Evolutionary conservation across 108 stramenopile species (phyloP), one percentile per base, ranked within the genome.

Genomic region (Fragilaria crotonensis): DNA sequence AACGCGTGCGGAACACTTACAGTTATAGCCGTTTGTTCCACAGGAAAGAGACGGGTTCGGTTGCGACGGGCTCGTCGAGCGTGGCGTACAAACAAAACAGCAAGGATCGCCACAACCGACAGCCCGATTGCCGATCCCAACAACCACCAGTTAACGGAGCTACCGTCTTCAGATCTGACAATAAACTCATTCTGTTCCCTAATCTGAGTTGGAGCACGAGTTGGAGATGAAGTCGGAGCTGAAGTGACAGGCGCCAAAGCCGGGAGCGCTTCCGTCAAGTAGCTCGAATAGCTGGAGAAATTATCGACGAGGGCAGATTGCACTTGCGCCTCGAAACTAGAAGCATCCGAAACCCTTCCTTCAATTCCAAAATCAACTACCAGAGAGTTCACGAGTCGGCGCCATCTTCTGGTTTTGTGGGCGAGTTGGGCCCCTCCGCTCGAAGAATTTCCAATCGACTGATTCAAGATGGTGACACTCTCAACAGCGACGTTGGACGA

Each of bases 211-310:
- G 54, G 33, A 31, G 3, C 30, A 7, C 54, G 25, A 7, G n/a
- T 33, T 23, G 25, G 21, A 7, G 4, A 19, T 22, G 19, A 19
- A 19, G 30, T 32, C 54, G 23, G n/a, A 33, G 2, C 27, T 36
- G 54, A 19, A 19, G 11, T 17, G 21, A 41, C 7, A 26, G 21
- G 54, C 33, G 2, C 32, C 21, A 56, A 56, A 3, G 21, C 9
- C 3, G 28, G 19, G 18, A 59, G 2, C 19, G 64, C 60, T 62
- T 77, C 76, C 1, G 62, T 64, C 5, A 76, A 21, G 31, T 18
- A 4, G 1, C 3, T 33, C 3, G n/a, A 14, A 36, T 31, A 33
- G 19, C 14, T 3, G 18, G 21, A 2, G 21, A 26, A 36, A 32
- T 56, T 26, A 3, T 33, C 19, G 28, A 17, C 26, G 33, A 36